These are phyloP conservation scores for Blastocladiella britannica DNA, from an alignment of 192 early-diverging fungal genomes.

Conservation along the genomic window DNA sequence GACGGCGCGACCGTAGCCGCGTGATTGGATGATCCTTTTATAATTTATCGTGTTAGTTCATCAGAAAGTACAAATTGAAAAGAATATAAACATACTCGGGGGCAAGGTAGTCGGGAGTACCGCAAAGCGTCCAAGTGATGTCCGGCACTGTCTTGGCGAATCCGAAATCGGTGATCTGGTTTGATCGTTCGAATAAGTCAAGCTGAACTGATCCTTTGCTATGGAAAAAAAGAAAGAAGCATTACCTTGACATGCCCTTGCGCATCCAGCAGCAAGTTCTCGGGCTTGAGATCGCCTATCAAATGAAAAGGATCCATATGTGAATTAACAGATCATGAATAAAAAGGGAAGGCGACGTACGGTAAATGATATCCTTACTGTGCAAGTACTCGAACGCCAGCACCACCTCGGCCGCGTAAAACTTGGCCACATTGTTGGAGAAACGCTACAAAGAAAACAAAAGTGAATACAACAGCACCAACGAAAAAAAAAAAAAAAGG, in stretches of 20 bases:
- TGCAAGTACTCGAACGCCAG: constrained; percentile 79
- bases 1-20: constrained; percentile 77
- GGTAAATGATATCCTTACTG: constrained; percentile 65
- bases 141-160: constrained; percentile 66
- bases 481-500: neutral
- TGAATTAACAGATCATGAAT: too few relatives aligned
- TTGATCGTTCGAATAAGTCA: too few relatives aligned
- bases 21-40: constrained; percentile 67
- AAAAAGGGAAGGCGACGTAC: too few relatives aligned
- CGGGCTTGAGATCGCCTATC: too few relatives aligned
- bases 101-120: constrained; percentile 67
- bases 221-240: too few relatives aligned
- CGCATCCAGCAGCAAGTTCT: constrained; percentile 54
- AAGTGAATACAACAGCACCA: neutral
- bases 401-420: constrained; percentile 75
- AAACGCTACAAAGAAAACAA: constrained; percentile 39
- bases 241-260: constrained; percentile 67
- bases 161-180: constrained; percentile 73
- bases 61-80: neutral
- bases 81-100: too few relatives aligned
- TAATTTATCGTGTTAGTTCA: neutral
- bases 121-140: constrained; percentile 67
- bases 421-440: constrained; percentile 65
- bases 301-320: too few relatives aligned
- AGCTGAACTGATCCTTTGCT: too few relatives aligned